Base-by-base conservation (phyloP, 2,329 filamentous ascomycete genomes). In the Fusarium pilosicola region DNA sequence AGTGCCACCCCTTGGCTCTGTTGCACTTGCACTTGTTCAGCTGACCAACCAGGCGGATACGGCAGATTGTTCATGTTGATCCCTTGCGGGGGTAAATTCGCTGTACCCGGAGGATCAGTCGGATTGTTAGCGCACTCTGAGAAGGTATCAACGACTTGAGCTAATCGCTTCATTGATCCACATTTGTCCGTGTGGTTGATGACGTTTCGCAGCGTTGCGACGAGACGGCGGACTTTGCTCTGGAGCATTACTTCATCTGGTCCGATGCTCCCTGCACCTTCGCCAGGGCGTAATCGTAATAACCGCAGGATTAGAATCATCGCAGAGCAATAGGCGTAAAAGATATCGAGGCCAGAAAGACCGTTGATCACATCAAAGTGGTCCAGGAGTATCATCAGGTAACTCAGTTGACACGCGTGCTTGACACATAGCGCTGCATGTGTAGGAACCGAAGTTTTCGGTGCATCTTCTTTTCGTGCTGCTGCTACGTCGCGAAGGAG, bases 301-400 rank as follows among this genome's bases (percentile, higher is more conserved):
- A 75, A 28, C 5, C 73, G n/a, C 4, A 75, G 56, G 7, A 75
- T 75, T 0, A 75, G 15, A 0, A 80, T 74, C 79, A 83, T 82
- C 4, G 77, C 77, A 4, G 80, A 78, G 48, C 78, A 81, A 64
- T 82, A 82, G 39, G 79, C 76, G 57, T 83, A 83, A 41, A 81
- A 83, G 5, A 82, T 74, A 36, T 83, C 82, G 1, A 82, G 72
- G 4, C 80, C 80, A 2, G 80, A 81, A 13, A 81, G 70, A 3
- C 82, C 81, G 54, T 82, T 80, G 12, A 83, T 56, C 2, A 81
- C 74, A 26, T 77, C 73, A 44, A 82, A 81, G 8, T 74, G 75
- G 41, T 81, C 77, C 0, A 83, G 77, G 2, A 83, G 73, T 20
- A 82, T 74, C 49, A 79, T 75, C 0, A 82, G 65, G 11, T 77